Percentiles rank a stretch among this genome's conserved stretches.
Evolutionary conservation across 2,329 filamentous ascomycete genomes (phyloP).

Genomic region (Alternaria solani): DNA sequence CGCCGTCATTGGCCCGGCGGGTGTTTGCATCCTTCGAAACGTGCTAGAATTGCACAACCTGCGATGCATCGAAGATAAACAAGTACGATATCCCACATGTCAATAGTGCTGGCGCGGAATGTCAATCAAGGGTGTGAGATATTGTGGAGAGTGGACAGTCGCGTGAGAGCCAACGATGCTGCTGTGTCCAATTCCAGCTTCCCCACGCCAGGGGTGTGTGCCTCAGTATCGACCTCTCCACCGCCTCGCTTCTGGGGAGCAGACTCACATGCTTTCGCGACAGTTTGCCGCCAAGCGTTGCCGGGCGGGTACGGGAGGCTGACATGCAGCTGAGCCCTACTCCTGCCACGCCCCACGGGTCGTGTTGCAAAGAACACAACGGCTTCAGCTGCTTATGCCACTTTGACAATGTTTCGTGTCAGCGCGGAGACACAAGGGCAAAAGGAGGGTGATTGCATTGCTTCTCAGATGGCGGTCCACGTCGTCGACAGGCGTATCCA

Average conservation of each 20-base stretch:
- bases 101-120: conserved; percentile 2
- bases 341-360: conserved; percentile 16
- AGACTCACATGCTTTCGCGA: conserved; percentile 35
- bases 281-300: conserved; percentile 27
- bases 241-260: conserved; percentile 22
- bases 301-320: conserved; percentile 31
- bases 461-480: conserved; percentile 17
- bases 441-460: not conserved
- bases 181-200: conserved; percentile 10
- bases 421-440: conserved; percentile 6
- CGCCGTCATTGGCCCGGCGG: conserved; percentile 30
- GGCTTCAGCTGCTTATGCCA: conserved; percentile 23
- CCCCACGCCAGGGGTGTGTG: conserved; percentile 33
- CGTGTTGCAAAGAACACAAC: conserved; percentile 18
- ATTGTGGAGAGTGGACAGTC: conserved; percentile 16
- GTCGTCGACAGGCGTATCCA: conserved; percentile 9
- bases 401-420: conserved; percentile 17
- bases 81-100: conserved; percentile 21
- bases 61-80: conserved; percentile 34
- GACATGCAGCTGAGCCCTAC: conserved; percentile 31
- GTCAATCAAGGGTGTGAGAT: conserved; percentile 4
- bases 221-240: conserved; percentile 23
- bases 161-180: conserved; percentile 12
- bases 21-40: conserved; percentile 20
- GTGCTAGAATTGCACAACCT: conserved; percentile 28